Percentiles rank a stretch among this genome's conserved stretches.
Conservation (phyloP, 345 rosid genomes). For the Salix viminalis region DNA sequence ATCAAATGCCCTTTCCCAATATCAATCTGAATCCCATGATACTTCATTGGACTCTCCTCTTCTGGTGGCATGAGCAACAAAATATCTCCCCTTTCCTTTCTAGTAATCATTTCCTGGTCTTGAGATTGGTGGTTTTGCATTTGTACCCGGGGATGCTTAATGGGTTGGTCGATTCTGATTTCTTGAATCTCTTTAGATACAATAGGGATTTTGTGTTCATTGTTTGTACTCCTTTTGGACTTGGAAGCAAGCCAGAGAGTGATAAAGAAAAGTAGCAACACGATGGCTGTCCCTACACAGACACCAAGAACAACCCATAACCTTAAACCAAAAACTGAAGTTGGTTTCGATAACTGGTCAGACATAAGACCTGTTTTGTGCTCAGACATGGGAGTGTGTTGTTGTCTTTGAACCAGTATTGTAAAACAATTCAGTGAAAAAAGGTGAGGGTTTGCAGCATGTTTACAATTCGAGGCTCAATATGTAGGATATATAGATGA, state of each 20-base stretch:
- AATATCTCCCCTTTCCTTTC: slow-evolving; percentile 33
- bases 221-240: slow-evolving; percentile 33
- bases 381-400: slow-evolving; percentile 1
- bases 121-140: slow-evolving; percentile 30
- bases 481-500: neutral
- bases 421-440: neutral
- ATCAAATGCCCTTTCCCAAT: slow-evolving; percentile 53
- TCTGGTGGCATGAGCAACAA: slow-evolving; percentile 35
- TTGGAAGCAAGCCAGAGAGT: slow-evolving; percentile 75
- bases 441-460: neutral
- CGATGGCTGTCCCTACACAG: slow-evolving; percentile 67
- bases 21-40: slow-evolving; percentile 48
- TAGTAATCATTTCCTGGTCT: slow-evolving; percentile 27
- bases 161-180: slow-evolving; percentile 25
- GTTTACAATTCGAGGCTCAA: neutral
- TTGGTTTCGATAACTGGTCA: slow-evolving; percentile 58
- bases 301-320: slow-evolving; percentile 78
- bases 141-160: slow-evolving; percentile 8
- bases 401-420: neutral
- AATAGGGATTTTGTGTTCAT: slow-evolving; percentile 38
- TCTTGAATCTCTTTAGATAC: slow-evolving; percentile 84
- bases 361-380: slow-evolving; percentile 23
- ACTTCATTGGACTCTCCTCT: slow-evolving; percentile 42
- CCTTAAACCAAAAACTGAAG: slow-evolving; percentile 74
- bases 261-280: slow-evolving; percentile 70